phyloP scores from a whole-genome alignment of 116 monocot species.

The Trichopus zeylanicus region DNA sequence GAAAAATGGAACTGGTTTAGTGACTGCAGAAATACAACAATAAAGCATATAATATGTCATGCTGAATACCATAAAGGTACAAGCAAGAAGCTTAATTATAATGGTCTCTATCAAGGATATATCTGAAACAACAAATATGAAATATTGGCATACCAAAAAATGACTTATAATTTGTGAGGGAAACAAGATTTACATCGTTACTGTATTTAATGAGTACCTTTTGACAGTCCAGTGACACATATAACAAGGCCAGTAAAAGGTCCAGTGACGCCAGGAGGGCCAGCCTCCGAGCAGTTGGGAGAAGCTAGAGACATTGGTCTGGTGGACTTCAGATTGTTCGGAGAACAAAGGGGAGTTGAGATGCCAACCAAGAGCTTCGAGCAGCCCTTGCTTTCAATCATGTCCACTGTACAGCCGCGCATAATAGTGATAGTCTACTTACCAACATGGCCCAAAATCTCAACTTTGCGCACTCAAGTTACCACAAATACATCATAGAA shows the following conservation, averaged over 20 bases:
- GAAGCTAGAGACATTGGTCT: conserved; percentile 33
- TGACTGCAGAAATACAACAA: too few species aligned
- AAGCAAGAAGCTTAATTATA: too few species aligned
- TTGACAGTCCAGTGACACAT: conserved; percentile 94
- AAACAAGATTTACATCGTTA: too few species aligned
- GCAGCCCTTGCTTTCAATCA: conserved; percentile 72
- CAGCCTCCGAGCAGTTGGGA: conserved; percentile 13
- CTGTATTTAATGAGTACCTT: conserved; percentile 41
- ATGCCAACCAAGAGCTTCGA: conserved; percentile 45
- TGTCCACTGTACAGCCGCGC: conserved; percentile 46
- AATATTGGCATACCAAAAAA: background rate
- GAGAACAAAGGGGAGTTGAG: conserved; percentile 9
- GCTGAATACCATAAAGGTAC: too few species aligned
- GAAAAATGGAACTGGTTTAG: too few species aligned
- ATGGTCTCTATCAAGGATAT: too few species aligned
- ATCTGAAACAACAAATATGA: background rate
- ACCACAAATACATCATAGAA: background rate
- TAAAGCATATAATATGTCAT: too few species aligned
- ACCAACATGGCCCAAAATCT: conserved; percentile 7
- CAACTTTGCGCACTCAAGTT: background rate
- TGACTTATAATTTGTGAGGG: too few species aligned
- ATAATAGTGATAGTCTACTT: conserved; percentile 16
- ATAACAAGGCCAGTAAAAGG: conserved; percentile 80
- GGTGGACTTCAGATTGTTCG: conserved; percentile 18
- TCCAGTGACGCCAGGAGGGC: conserved; percentile 7